Conservation (phyloP, 2,329 filamentous ascomycete genomes). For the Drechslerella dactyloides region DNA sequence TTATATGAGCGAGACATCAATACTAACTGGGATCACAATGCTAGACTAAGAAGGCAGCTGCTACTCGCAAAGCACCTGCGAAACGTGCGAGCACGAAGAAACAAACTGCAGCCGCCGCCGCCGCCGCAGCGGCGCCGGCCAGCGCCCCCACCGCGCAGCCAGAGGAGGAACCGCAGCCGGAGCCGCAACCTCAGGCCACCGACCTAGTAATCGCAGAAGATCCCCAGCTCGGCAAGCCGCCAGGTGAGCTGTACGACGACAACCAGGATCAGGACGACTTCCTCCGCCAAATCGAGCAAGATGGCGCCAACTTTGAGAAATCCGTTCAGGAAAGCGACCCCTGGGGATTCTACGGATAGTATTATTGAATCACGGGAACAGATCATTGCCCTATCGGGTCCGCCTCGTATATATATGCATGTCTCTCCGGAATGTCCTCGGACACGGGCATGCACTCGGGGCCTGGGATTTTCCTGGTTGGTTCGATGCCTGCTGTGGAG, state of each 20-base stretch:
- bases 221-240: constrained; percentile 16
- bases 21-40: constrained; percentile 11
- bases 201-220: constrained; percentile 4
- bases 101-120: constrained; percentile 14
- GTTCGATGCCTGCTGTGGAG: constrained; percentile 10
- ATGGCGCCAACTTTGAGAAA: constrained; percentile 47
- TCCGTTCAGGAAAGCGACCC: constrained; percentile 38
- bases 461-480: constrained; percentile 11
- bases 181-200: not conserved
- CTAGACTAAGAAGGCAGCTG: constrained; percentile 41
- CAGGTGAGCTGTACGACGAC: constrained; percentile 31
- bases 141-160: not conserved
- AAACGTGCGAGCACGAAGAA: constrained; percentile 40
- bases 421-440: not conserved
- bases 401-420: not conserved
- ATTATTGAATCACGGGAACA: not conserved
- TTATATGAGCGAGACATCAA: constrained; percentile 4
- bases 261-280: constrained; percentile 43
- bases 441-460: not conserved
- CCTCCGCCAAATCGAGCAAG: constrained; percentile 45
- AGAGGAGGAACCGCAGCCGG: not conserved
- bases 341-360: constrained; percentile 43
- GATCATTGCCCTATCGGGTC: not conserved
- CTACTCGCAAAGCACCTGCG: constrained; percentile 40
- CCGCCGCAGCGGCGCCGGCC: not conserved